Evolutionary conservation across 169 alveolate species (phyloP), one percentile per base, ranked within the genome.

Genomic region (Cryptosporidium meleagridis): DNA sequence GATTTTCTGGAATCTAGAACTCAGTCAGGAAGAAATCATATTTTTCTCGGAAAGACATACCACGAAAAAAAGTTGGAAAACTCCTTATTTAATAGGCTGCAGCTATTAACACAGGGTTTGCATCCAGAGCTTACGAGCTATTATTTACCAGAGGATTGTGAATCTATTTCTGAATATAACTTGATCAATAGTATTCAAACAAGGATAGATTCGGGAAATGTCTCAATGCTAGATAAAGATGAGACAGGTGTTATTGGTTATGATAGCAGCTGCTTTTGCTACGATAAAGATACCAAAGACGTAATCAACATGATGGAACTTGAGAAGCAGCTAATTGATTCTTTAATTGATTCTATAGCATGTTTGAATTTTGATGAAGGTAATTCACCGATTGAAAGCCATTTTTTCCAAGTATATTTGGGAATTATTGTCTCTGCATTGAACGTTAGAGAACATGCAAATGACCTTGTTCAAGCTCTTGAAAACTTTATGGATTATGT

Each of bases 1-100:
- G 89, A 80, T 41, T 80, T 62, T 41, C 6, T 80, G 67, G 80
- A 80, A 29, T 44, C 61, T 26, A 80, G 70, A 29, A 80, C 89
- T 65, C 89, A 80, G 39, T 31, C 21, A 29, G 68, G 75, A 12
- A 59, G 75, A 33, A 65, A 65, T 26, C 29, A 59, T n/a, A 14
- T 80, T 23, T 80, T 80, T 26, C 5, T 61, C 5, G 89, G 89
- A 41, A 80, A 80, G 16, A 58, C 39, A 12, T 41, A 80, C 31
- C 80, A 65, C 8, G 16, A 41, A 3, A 65, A 80, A 12, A 39
- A 26, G n/a, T 12, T 62, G 33, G 72, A 39, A 23, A 65, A 62
- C 4, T 53, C 89, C 18, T 26, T 80, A 39, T 65, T 31, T 37
- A 65, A 80, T 14, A 65, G 75, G 21, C 37, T 80, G 9, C 21